Conservation (phyloP, 768 basidiomycete species). For the Rhodotorula taiwanensis region DNA sequence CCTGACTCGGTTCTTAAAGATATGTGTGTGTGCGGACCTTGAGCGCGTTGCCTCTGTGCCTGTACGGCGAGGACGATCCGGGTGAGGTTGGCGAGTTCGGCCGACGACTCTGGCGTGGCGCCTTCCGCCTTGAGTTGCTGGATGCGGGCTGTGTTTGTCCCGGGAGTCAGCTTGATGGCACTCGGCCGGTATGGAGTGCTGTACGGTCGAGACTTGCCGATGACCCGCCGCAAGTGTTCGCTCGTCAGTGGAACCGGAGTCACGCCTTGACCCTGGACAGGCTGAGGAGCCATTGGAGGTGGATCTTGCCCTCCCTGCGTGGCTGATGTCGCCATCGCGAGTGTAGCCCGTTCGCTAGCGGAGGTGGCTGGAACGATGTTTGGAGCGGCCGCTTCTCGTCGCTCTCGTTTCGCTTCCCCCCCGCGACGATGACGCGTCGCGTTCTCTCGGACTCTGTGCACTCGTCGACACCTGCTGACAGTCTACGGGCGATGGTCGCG, state of each 20-base stretch:
- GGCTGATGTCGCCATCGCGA: neutral
- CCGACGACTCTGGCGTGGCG: constrained; percentile 49
- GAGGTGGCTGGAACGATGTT: too few relatives aligned
- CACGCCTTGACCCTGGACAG: neutral
- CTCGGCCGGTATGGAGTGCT: neutral
- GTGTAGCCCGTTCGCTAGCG: too few relatives aligned
- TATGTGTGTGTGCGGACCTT: constrained; percentile 26
- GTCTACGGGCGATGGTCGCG: too few relatives aligned
- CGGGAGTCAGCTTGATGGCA: neutral
- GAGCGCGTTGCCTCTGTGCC: constrained; percentile 27
- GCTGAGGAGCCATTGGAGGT: too few relatives aligned
- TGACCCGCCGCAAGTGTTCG: neutral
- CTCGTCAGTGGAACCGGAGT: neutral
- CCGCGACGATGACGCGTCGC: too few relatives aligned
- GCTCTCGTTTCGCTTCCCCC: too few relatives aligned
- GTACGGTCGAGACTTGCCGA: constrained; percentile 1
- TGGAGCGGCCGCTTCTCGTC: too few relatives aligned
- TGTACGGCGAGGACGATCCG: constrained; percentile 47
- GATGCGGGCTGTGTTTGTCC: constrained; percentile 46
- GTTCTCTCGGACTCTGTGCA: too few relatives aligned
- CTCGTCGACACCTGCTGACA: too few relatives aligned
- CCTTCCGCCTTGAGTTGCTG: constrained; percentile 50
- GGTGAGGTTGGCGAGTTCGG: constrained; percentile 50
- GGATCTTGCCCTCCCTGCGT: too few relatives aligned
- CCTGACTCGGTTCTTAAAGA: too few relatives aligned